Base-by-base conservation (phyloP, 441 rosid genomes). In the Biscutella laevigata region DNA sequence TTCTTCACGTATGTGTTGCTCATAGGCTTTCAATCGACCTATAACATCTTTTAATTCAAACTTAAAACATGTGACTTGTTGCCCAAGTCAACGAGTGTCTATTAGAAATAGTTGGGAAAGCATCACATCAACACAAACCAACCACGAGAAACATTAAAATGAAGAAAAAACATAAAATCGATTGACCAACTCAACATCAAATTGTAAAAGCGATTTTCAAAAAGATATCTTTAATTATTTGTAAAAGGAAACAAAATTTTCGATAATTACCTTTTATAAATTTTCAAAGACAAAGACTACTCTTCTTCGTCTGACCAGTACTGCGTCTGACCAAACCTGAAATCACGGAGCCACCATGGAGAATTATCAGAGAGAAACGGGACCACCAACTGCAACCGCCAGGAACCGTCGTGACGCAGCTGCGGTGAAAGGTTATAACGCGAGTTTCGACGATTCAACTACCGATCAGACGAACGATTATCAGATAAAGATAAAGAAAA, bases 401-500 rank as follows among this genome's bases (percentile, higher is more conserved):
- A 57, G 39, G 19, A 61, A 46, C 34, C 21, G 44, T 14, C 28
- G 59, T 9, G 37, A 48, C 44, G 32, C 10, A 33, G 59, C 29
- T 26, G 2, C 43, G 6, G 60, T 21, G 21, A 82, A 81, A 66
- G 74, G 88, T 55, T 76, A 80, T 57, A 82, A 82, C 63, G 74
- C 74, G 5, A 73, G 70, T 62, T 62, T 62, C 29, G 20, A 54
- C 29, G 42, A 54, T 29, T 54, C 64, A 37, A 13, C 53, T n/a
- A 41, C 33, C 5, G 76, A 75, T 16, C 62, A 61, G 44, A 53
- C 67, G 19, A 55, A 27, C 36, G 67, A 58, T 29, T 51, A 58
- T 37, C n/a, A n/a, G n/a, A n/a, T n/a, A n/a, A 77, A 77, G 79
- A 45, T 73, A 35, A 81, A 69, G 77, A 84, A 78, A 67, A 70